These are phyloP conservation scores for Chimonanthus praecox DNA, from an alignment of 164 flowering plant species.

Conservation along the genomic window DNA sequence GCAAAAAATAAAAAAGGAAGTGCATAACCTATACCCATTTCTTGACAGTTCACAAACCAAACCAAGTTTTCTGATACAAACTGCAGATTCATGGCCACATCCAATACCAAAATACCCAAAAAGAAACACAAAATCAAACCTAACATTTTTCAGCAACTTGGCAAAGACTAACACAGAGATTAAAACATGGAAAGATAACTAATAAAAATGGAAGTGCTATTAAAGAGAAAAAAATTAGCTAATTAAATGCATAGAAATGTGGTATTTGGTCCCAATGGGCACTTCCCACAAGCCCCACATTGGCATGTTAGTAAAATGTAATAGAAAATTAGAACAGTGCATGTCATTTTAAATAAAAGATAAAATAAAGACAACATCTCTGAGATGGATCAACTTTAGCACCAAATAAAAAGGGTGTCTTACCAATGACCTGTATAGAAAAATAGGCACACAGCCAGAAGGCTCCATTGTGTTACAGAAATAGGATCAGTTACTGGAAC, in stretches of 20 bases:
- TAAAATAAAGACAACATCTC: neutral
- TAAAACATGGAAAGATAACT: neutral
- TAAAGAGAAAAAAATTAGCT: neutral
- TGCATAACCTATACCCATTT: neutral
- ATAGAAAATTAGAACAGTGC: too few relatives aligned
- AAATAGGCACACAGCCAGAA: constrained; percentile 79
- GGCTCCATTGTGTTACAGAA: constrained; percentile 76
- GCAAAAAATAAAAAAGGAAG: neutral
- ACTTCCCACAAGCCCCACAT: neutral
- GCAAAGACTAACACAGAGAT: neutral
- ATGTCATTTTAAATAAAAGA: too few relatives aligned
- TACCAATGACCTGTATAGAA: constrained; percentile 94
- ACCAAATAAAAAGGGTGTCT: constrained; percentile 8
- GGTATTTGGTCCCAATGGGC: neutral
- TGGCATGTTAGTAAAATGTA: neutral
- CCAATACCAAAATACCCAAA: neutral
- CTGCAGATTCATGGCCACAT: neutral
- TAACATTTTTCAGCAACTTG: neutral
- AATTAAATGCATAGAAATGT: neutral
- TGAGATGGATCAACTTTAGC: neutral
- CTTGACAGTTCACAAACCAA: neutral
- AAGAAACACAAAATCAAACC: neutral
- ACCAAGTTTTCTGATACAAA: neutral
- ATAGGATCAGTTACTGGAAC: constrained; percentile 29
- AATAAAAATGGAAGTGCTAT: neutral